phyloP scores from a whole-genome alignment of 495 filamentous ascomycete genomes.

The Talaromyces liani region DNA sequence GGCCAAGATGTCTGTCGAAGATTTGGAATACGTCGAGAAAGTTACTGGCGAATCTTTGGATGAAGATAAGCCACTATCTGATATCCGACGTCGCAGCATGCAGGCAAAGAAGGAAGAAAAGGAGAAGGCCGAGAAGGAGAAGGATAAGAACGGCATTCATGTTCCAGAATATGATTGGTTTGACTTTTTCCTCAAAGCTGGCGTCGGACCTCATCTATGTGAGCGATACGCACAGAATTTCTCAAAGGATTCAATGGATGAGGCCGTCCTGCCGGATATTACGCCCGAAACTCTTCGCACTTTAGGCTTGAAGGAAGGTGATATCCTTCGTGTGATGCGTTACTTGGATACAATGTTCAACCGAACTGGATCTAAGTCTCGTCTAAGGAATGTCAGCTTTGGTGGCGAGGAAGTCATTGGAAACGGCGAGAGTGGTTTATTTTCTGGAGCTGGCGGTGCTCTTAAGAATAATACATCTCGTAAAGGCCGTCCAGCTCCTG shows the following conservation, averaged over 20 bases:
- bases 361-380: slow-evolving; percentile 51
- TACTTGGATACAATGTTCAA: slow-evolving; percentile 74
- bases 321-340: slow-evolving; percentile 92
- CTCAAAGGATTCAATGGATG: slow-evolving; percentile 86
- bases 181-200: slow-evolving; percentile 90
- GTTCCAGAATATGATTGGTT: slow-evolving; percentile 94
- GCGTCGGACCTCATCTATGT: slow-evolving; percentile 84
- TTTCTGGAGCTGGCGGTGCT: slow-evolving; percentile 82
- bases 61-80: slow-evolving; percentile 90
- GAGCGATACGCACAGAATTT: slow-evolving; percentile 91
- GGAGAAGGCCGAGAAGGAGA: slow-evolving; percentile 15
- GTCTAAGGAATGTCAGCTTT: slow-evolving; percentile 55
- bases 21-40: slow-evolving; percentile 90
- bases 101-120: slow-evolving; percentile 18
- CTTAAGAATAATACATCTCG: slow-evolving; percentile 85
- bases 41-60: slow-evolving; percentile 82
- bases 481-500: slow-evolving; percentile 80
- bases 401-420: slow-evolving; percentile 45
- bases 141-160: slow-evolving; percentile 42
- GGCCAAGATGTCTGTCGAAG: slow-evolving; percentile 87
- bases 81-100: slow-evolving; percentile 49
- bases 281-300: slow-evolving; percentile 72
- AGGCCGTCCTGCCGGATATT: slow-evolving; percentile 81
- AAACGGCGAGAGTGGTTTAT: slow-evolving; percentile 62
- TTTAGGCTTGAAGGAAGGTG: slow-evolving; percentile 86